Evolutionary conservation across 768 basidiomycete genomes (phyloP).

Genomic region (Boletus rex-veris): DNA sequence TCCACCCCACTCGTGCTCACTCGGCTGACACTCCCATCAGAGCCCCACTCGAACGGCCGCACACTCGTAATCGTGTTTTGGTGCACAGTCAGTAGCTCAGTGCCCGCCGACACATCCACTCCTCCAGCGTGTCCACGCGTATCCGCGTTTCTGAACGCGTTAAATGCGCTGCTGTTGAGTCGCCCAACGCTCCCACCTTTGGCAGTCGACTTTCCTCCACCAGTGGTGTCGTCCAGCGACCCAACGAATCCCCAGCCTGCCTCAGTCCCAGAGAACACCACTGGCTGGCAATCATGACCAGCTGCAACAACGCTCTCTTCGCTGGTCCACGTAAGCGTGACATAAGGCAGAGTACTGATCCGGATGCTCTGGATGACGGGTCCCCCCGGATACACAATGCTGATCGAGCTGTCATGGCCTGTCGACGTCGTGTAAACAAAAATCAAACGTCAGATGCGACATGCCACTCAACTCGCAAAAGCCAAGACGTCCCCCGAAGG

Average conservation of each 20-base stretch:
- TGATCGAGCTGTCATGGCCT: slow-evolving; percentile 97
- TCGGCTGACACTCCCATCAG: slow-evolving; percentile 55
- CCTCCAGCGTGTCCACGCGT: slow-evolving; percentile 50
- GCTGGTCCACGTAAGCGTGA: slow-evolving; percentile 82
- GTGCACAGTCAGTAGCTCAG: slow-evolving; percentile 85
- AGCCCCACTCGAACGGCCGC: slow-evolving; percentile 60
- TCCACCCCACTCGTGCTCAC: slow-evolving; percentile 94
- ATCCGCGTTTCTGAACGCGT: slow-evolving; percentile 91
- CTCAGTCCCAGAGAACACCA: slow-evolving; percentile 74
- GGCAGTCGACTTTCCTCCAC: slow-evolving; percentile 39
- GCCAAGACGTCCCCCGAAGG: slow-evolving; percentile 94
- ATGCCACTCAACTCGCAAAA: slow-evolving; percentile 74
- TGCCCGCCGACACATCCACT: slow-evolving; percentile 44
- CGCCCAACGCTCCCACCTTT: slow-evolving; percentile 55
- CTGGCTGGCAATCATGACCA: slow-evolving; percentile 96
- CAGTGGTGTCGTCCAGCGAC: slow-evolving; percentile 79
- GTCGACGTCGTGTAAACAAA: slow-evolving; percentile 6
- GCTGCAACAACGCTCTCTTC: slow-evolving; percentile 85
- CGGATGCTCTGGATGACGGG: slow-evolving; percentile 72
- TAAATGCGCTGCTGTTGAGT: slow-evolving; percentile 91
- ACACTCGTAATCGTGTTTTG: slow-evolving; percentile 98
- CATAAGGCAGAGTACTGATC: slow-evolving; percentile 73
- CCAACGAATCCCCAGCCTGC: slow-evolving; percentile 77
- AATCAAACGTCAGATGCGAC: too few relatives aligned
- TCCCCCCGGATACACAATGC: slow-evolving; percentile 84